phyloP scores from a whole-genome alignment of 768 basidiomycete genomes.

The Pulveroboletus sp. region DNA sequence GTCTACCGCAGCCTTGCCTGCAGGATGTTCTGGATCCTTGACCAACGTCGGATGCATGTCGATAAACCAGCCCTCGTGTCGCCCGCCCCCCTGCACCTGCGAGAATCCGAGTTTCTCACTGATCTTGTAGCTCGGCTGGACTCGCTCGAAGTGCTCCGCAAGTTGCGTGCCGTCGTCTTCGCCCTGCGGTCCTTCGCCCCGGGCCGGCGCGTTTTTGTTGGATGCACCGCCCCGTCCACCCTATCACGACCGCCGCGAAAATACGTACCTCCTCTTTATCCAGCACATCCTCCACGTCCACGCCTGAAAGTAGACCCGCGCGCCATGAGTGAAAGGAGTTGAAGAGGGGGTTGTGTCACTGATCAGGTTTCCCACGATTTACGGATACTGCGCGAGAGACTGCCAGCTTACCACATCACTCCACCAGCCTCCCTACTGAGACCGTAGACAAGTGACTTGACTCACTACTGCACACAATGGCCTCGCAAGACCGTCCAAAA shows the following conservation, averaged over 20 bases:
- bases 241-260: slow-evolving; percentile 50
- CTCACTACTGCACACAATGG: slow-evolving; percentile 7
- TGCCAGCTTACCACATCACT: no score
- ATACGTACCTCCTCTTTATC: slow-evolving; percentile 28
- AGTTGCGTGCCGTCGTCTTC: slow-evolving; percentile 90
- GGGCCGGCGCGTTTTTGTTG: slow-evolving; percentile 34
- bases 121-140: slow-evolving; percentile 72
- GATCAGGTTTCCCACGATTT: no score
- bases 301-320: slow-evolving; percentile 49
- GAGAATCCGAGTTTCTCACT: slow-evolving; percentile 92
- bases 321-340: slow-evolving; percentile 28
- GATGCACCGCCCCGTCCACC: slow-evolving; percentile 30
- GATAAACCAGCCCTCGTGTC: slow-evolving; percentile 88
- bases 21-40: slow-evolving; percentile 79
- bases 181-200: slow-evolving; percentile 53
- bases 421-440: no score
- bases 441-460: no score
- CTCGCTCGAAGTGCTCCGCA: slow-evolving; percentile 82
- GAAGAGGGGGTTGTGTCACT: no score
- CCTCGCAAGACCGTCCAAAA: neutral
- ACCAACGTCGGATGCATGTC: slow-evolving; percentile 98
- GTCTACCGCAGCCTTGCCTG: slow-evolving; percentile 87
- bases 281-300: slow-evolving; percentile 36
- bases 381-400: no score
- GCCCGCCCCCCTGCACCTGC: slow-evolving; percentile 71